Base-by-base conservation (phyloP, 1,284 basidiomycete species). In the Ceratobasidium sp. region DNA sequence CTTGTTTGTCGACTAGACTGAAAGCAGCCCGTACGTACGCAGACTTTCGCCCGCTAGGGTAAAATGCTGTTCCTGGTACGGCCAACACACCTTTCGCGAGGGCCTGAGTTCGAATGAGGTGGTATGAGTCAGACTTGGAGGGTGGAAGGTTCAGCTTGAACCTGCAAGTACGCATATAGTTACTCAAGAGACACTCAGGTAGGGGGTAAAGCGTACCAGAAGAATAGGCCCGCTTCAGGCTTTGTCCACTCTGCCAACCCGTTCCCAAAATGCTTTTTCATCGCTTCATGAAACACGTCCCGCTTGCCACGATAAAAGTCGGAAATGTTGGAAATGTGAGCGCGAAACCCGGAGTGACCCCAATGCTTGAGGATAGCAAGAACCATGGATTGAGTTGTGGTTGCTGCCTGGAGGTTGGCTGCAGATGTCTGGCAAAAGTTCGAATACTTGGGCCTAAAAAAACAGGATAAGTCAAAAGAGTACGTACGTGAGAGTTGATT, bases 151-250 rank as follows among this genome's bases (percentile, higher is more conserved):
- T 81, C 41, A 91, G 83, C 78, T 89, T 91, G 80, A 92, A 91
- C 90, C 89, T 91, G 72, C 23, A 71, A 18, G 30, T 41, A 21
- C 9, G 34, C 45, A 59, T 48, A 74, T 62, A 34, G 30, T 41
- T 30, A 28, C 72, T 32, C 30, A 60, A n/a, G 28, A 46, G 21
- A 21, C 26, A 39, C n/a, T 48, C 60, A 62, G 62, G 65, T 62
- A 67, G 39, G 23, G 8, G 21, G 26, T 16, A 3, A 3, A 71
- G 84, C 88, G 73, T 78, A 91, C 93, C 93, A 96, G 78, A 93
- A 88, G 82, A 96, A 95, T 92, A 95, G 92, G 75, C 96, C 96
- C 1, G 96, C 92, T 64, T 93, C 90, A 0, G 96, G 96, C 0
- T 86, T 84, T 48, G 83, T 87, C 95, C 96, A 98, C 76, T 91